These are phyloP conservation scores for Kwoniella europaea DNA, from an alignment of 768 basidiomycete genomes.

Conservation along the genomic window DNA sequence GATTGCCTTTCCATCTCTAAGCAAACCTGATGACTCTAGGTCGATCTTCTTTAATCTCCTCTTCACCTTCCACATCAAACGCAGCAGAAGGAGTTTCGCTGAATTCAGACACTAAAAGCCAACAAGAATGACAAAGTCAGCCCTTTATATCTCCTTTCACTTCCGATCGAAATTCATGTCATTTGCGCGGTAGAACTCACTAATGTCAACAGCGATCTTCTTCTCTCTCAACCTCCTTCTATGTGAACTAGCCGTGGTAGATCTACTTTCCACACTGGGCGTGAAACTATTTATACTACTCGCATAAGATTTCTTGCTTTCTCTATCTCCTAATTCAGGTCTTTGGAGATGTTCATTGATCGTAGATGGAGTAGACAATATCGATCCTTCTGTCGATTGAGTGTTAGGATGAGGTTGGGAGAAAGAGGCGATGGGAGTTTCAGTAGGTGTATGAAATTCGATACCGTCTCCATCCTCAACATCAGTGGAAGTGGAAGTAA, in stretches of 20 bases:
- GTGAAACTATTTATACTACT: conserved; percentile 19
- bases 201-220: conserved; percentile 35
- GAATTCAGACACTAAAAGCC: conserved; percentile 24
- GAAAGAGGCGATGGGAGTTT: neutral
- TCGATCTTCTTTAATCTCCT: conserved; percentile 32
- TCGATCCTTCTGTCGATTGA: conserved; percentile 7
- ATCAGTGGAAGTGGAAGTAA: neutral
- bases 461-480: neutral
- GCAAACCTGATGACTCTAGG: conserved; percentile 35
- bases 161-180: neutral
- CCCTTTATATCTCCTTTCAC: too few relatives aligned
- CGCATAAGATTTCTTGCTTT: neutral
- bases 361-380: conserved; percentile 13
- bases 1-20: neutral
- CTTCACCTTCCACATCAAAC: conserved; percentile 21
- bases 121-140: neutral
- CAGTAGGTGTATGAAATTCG: conserved; percentile 1
- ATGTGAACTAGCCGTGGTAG: conserved; percentile 8
- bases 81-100: conserved; percentile 23
- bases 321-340: neutral
- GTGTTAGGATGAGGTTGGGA: neutral
- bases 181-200: conserved; percentile 22
- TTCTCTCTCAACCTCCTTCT: conserved; percentile 21
- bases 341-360: conserved; percentile 6
- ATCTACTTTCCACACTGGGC: conserved; percentile 11